phyloP scores from a whole-genome alignment of 2,329 filamentous ascomycete species.

The Neoscytalidium dimidiatum region DNA sequence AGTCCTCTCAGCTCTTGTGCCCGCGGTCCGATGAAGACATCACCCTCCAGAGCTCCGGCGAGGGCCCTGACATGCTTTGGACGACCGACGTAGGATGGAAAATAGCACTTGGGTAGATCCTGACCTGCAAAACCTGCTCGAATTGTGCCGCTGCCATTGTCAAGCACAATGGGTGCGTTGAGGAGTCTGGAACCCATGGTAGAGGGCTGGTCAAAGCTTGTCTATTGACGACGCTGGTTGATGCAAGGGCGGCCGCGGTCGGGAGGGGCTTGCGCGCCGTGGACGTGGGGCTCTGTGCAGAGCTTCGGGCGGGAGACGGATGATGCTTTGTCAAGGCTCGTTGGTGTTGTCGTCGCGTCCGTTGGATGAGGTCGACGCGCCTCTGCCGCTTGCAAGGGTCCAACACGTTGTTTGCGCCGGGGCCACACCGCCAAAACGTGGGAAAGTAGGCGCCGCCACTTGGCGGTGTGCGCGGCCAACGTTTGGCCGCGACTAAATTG shows the following conservation, averaged over 20 bases:
- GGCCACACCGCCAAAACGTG: slow-evolving; percentile 7
- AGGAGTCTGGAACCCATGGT: slow-evolving; percentile 67
- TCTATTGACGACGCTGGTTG: not conserved
- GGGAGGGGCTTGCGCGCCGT: not conserved
- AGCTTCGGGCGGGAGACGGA: not conserved
- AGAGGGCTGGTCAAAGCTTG: not conserved
- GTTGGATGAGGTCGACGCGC: slow-evolving; percentile 14
- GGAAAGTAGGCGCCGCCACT: not conserved
- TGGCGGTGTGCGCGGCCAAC: not conserved
- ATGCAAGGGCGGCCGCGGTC: slow-evolving; percentile 5
- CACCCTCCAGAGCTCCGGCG: slow-evolving; percentile 93
- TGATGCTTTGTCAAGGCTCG: not conserved
- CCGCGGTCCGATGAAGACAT: slow-evolving; percentile 93
- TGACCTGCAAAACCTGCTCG: slow-evolving; percentile 95
- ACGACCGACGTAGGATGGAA: slow-evolving; percentile 94
- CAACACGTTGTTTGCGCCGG: slow-evolving; percentile 3
- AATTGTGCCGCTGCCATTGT: slow-evolving; percentile 98
- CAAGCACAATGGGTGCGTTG: slow-evolving; percentile 97
- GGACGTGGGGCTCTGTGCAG: not conserved
- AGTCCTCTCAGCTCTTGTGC: slow-evolving; percentile 88
- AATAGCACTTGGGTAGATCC: slow-evolving; percentile 93
- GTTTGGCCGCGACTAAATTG: not conserved
- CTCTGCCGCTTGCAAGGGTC: slow-evolving; percentile 12
- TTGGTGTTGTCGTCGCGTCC: slow-evolving; percentile 12
- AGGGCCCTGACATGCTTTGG: slow-evolving; percentile 94